Base-by-base conservation (phyloP, 768 basidiomycete genomes). In the Macrolepiota dolichaula region DNA sequence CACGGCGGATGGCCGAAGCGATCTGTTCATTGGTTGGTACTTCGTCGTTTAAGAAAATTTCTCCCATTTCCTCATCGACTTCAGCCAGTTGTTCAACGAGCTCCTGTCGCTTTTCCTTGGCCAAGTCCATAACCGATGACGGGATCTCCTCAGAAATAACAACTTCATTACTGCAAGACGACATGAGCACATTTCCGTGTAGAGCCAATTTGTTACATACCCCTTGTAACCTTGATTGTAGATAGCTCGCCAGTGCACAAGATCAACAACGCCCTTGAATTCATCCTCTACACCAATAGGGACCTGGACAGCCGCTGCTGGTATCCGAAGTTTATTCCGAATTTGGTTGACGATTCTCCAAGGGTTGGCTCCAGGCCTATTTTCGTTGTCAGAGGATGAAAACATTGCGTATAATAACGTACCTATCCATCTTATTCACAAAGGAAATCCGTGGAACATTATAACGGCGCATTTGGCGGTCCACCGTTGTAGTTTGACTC, bases 361-460 rank as follows among this genome's bases (percentile, higher is more conserved):
- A 2, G 97, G 97, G 74, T 98, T 98, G 22, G 97, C 94, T 54
- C 97, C 97, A 61, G 96, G 95, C 68, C 94, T 94, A 62, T 17
- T 12, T 1, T 66, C 24, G 51, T 44, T 46, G 22, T 25, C 27
- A 59, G 29, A 24, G 11, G 36, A 35, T 27, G 13, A 10, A 17
- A 40, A 25, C 9, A 22, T 11, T 36, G 27, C 51, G 13, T 3
- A 11, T 12, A 51, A 15, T 11, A 7, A 67, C 74, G 13, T 53
- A 92, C 92, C 94, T 85, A 69, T 98, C 96, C 96, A 98, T 98
- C 77, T 98, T 98, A 76, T 98, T 98, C 69, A 98, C 86, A 73
- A 97, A 98, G 4, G 94, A 97, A 62, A 99, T 84, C 47, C 97
- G 84, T 60, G 97, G 97, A 61, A 99, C 93, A 68, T 89, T 89